These are phyloP conservation scores for Triangularia verruculosa DNA, from an alignment of 2,329 filamentous ascomycete genomes.

Conservation along the genomic window DNA sequence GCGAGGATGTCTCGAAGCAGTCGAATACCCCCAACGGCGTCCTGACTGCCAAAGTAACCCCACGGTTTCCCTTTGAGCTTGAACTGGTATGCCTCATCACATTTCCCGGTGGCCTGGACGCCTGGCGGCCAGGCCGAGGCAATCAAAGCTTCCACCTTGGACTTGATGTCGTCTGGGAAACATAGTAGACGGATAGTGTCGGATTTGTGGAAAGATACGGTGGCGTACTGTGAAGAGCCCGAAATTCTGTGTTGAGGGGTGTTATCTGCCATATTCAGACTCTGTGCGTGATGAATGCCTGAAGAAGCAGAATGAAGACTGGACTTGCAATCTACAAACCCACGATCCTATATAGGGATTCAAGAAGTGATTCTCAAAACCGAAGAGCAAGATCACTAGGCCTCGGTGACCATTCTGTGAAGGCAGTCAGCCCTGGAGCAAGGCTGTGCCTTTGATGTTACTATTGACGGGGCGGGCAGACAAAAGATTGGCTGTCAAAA, in stretches of 20 bases:
- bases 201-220: slow-evolving; percentile 26
- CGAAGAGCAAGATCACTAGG: not conserved
- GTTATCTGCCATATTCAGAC: not conserved
- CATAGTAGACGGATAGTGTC: slow-evolving; percentile 27
- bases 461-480: not conserved
- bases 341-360: not conserved
- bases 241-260: not conserved
- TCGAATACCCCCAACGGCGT: slow-evolving; percentile 21
- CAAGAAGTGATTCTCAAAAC: not conserved
- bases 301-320: not conserved
- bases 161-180: slow-evolving; percentile 24
- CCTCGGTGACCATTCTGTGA: not conserved
- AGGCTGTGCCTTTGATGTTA: not conserved
- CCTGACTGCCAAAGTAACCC: slow-evolving; percentile 15
- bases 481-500: not conserved
- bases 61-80: slow-evolving; percentile 25
- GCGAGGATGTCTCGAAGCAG: slow-evolving; percentile 27
- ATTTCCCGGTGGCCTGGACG: slow-evolving; percentile 18
- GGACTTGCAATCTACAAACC: not conserved
- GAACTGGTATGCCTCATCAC: slow-evolving; percentile 24
- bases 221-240: slow-evolving; percentile 15
- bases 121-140: slow-evolving; percentile 26
- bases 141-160: slow-evolving; percentile 21
- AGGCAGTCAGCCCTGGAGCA: not conserved
- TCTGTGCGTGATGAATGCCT: not conserved